Evolutionary conservation across 2,329 filamentous ascomycete species (phyloP).

Genomic region (Pyrenochaeta sp.): DNA sequence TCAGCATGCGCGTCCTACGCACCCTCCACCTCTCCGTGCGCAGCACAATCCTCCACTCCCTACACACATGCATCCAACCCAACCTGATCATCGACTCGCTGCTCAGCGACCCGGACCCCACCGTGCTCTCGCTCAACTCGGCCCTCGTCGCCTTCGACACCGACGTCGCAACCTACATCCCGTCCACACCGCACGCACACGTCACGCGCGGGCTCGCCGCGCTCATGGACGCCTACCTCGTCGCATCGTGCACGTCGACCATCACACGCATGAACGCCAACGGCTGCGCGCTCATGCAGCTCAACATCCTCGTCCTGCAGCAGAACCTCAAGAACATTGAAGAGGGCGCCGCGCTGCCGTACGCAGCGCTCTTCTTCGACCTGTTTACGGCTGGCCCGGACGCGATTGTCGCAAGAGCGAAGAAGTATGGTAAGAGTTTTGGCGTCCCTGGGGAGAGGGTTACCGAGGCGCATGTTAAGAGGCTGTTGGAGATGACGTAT

Average conservation of each 20-base stretch:
- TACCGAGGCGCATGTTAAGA: slow-evolving; percentile 49
- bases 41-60: slow-evolving; percentile 82
- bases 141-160: slow-evolving; percentile 89
- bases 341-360: slow-evolving; percentile 68
- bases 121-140: slow-evolving; percentile 82
- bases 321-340: slow-evolving; percentile 97
- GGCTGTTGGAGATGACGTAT: slow-evolving; percentile 51
- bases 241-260: slow-evolving; percentile 67
- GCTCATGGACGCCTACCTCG: slow-evolving; percentile 80
- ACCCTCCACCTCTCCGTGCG: slow-evolving; percentile 90
- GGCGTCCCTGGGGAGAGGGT: slow-evolving; percentile 41
- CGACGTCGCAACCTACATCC: slow-evolving; percentile 75
- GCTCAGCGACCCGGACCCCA: slow-evolving; percentile 78
- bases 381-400: slow-evolving; percentile 72
- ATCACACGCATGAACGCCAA: slow-evolving; percentile 84
- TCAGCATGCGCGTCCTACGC: slow-evolving; percentile 79
- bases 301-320: slow-evolving; percentile 93
- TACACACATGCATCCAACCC: slow-evolving; percentile 62
- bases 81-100: slow-evolving; percentile 65
- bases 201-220: slow-evolving; percentile 78
- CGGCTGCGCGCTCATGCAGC: slow-evolving; percentile 85
- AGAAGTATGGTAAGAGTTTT: slow-evolving; percentile 47
- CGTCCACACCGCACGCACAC: slow-evolving; percentile 71
- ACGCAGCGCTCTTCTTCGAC: slow-evolving; percentile 72
- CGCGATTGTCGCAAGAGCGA: slow-evolving; percentile 69